A percentile compares a stretch with the other conserved stretches of the same genome.
Conservation (phyloP, 2,329 filamentous ascomycete species). For the Pseudogymnoascus sp. region DNA sequence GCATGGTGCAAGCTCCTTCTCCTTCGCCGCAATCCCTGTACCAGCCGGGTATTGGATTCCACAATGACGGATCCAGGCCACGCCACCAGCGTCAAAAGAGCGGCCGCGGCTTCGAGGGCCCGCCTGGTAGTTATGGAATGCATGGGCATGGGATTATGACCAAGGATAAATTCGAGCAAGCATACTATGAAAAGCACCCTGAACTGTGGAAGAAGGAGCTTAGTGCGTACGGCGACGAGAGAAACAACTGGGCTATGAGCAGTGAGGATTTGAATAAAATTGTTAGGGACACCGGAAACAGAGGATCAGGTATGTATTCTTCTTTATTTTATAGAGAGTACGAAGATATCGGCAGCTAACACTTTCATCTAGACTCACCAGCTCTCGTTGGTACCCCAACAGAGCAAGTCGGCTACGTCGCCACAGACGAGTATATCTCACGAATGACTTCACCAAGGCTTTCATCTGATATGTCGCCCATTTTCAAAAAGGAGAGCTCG, state of each 20-base stretch:
- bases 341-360: conserved; percentile 16
- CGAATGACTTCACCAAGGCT: conserved; percentile 64
- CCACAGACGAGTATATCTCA: conserved; percentile 73
- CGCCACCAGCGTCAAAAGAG: conserved; percentile 66
- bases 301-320: conserved; percentile 40
- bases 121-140: conserved; percentile 85
- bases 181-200: conserved; percentile 89
- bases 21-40: conserved; percentile 47
- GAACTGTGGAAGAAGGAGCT: conserved; percentile 68
- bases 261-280: conserved; percentile 86
- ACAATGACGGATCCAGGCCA: conserved; percentile 40
- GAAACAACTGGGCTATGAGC: conserved; percentile 71
- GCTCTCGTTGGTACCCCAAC: conserved; percentile 67
- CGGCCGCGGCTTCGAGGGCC: conserved; percentile 59
- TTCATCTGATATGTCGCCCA: conserved; percentile 28
- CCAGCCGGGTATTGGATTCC: conserved; percentile 37
- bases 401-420: conserved; percentile 84
- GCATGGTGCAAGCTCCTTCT: conserved; percentile 92
- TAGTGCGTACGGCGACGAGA: conserved; percentile 46
- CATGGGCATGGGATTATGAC: conserved; percentile 75
- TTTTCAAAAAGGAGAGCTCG: not conserved
- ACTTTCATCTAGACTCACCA: conserved; percentile 46
- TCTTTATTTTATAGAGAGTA: conserved; percentile 13
- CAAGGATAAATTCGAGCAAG: conserved; percentile 77
- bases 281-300: conserved; percentile 60